phyloP scores from a whole-genome alignment of 2,329 filamentous ascomycete genomes.

The Rhinocladiella similis region DNA sequence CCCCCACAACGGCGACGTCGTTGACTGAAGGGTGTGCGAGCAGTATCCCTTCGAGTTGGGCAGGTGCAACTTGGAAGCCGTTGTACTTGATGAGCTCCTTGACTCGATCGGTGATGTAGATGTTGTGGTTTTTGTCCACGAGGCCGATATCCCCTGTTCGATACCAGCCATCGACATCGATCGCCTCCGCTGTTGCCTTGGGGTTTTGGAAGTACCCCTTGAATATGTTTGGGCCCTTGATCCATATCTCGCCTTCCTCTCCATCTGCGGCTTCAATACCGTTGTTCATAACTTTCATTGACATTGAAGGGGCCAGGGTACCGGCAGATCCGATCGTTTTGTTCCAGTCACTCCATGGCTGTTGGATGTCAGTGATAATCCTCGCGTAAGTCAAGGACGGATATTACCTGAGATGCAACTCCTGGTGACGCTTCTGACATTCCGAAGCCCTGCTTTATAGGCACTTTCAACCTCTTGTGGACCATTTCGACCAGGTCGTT shows the following conservation, averaged over 20 bases:
- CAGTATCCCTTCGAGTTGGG: constrained; percentile 62
- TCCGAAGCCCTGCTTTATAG: constrained; percentile 86
- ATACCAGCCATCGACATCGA: constrained; percentile 73
- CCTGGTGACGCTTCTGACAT: constrained; percentile 82
- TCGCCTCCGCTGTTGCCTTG: constrained; percentile 48
- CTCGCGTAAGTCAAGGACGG: neutral
- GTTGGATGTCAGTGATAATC: constrained; percentile 52
- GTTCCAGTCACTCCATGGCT: constrained; percentile 71
- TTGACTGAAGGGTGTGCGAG: constrained; percentile 51
- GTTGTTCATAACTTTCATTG: constrained; percentile 60
- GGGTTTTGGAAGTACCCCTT: constrained; percentile 55
- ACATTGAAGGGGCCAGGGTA: constrained; percentile 66
- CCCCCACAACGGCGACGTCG: constrained; percentile 64
- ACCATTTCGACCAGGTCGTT: constrained; percentile 74
- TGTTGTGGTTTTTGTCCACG: constrained; percentile 72
- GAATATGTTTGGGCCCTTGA: constrained; percentile 62
- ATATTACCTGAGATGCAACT: constrained; percentile 4
- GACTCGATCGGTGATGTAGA: constrained; percentile 84
- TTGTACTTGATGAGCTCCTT: constrained; percentile 67
- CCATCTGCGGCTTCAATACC: constrained; percentile 59
- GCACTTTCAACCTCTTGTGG: constrained; percentile 70
- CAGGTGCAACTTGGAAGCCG: constrained; percentile 70
- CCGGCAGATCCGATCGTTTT: constrained; percentile 72
- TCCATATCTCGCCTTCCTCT: constrained; percentile 66
- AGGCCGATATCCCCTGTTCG: constrained; percentile 85